Percentiles rank a stretch among this genome's conserved stretches.
Evolutionary conservation across 305 asterid genomes (phyloP).

Genomic region (Salvia sclarea): DNA sequence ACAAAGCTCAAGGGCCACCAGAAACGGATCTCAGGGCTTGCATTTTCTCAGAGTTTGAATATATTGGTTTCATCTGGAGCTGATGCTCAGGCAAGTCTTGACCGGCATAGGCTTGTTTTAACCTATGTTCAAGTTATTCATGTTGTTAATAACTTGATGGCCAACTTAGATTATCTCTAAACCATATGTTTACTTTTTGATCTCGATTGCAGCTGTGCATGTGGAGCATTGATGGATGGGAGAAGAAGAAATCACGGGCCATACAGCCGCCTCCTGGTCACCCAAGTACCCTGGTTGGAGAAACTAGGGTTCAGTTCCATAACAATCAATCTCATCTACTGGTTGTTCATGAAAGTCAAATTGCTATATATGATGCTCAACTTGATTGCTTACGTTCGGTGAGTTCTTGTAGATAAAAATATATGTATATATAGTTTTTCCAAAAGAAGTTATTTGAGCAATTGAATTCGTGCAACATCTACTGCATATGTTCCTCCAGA

Average conservation of each 20-base stretch:
- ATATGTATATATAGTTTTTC: too few relatives aligned
- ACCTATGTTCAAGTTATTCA: neutral
- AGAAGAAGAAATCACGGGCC: constrained; percentile 82
- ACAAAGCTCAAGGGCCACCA: constrained; percentile 96
- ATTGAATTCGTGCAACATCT: constrained; percentile 8
- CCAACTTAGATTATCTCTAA: neutral
- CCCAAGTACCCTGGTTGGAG: constrained; percentile 66
- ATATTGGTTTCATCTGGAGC: constrained; percentile 94
- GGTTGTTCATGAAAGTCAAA: constrained; percentile 93
- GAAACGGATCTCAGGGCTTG: constrained; percentile 93
- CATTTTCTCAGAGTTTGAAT: constrained; percentile 87
- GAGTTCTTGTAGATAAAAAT: too few relatives aligned
- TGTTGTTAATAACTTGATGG: constrained; percentile 10
- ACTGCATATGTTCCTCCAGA: constrained; percentile 1
- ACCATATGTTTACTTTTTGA: constrained; percentile 17
- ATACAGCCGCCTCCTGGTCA: constrained; percentile 84
- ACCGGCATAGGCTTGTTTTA: neutral
- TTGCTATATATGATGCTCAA: constrained; percentile 83
- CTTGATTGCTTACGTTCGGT: constrained; percentile 87
- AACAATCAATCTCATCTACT: constrained; percentile 87
- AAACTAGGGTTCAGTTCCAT: constrained; percentile 93
- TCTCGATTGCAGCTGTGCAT: constrained; percentile 64
- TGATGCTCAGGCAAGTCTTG: constrained; percentile 85
- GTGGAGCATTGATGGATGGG: constrained; percentile 98
- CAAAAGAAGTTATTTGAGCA: neutral